Conservation (phyloP, 2,329 filamentous ascomycete species). For the Aspergillus intermedius region DNA sequence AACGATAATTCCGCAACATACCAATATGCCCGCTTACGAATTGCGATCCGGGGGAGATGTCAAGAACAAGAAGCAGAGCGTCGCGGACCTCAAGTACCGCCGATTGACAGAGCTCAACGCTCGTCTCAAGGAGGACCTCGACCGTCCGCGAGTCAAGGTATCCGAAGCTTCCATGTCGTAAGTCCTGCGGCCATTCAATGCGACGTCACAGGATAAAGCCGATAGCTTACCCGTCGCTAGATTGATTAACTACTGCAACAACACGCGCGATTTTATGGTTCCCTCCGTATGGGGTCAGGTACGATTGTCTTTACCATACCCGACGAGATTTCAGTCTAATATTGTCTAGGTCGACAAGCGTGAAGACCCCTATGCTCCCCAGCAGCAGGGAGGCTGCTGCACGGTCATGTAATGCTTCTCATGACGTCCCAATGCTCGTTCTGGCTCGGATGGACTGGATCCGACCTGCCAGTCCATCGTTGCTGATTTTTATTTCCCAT, state of each 20-base stretch:
- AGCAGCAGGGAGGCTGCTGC: constrained; percentile 89
- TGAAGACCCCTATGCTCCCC: constrained; percentile 97
- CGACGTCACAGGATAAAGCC: not conserved
- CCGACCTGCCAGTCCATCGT: constrained; percentile 6
- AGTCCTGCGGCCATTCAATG: constrained; percentile 24
- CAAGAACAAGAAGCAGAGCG: constrained; percentile 96
- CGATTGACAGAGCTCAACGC: constrained; percentile 95
- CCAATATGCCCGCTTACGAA: constrained; percentile 57
- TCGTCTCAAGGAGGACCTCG: constrained; percentile 88
- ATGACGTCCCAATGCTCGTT: constrained; percentile 19
- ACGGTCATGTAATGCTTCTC: constrained; percentile 69
- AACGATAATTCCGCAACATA: constrained; percentile 2
- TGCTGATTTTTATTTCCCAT: not conserved
- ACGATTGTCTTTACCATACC: constrained; percentile 20
- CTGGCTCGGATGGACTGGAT: constrained; percentile 5
- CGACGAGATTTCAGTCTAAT: constrained; percentile 4
- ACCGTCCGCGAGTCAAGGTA: constrained; percentile 89
- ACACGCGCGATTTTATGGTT: constrained; percentile 98
- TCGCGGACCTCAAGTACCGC: constrained; percentile 96
- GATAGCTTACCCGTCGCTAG: constrained; percentile 43
- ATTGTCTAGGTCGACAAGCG: constrained; percentile 68
- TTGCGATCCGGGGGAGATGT: constrained; percentile 58
- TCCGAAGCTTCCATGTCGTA: constrained; percentile 86
- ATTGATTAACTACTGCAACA: constrained; percentile 96
- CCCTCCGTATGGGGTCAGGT: constrained; percentile 89